These are phyloP conservation scores for Kuraishia hungarica DNA, from an alignment of 805 yeast species.

Conservation along the genomic window DNA sequence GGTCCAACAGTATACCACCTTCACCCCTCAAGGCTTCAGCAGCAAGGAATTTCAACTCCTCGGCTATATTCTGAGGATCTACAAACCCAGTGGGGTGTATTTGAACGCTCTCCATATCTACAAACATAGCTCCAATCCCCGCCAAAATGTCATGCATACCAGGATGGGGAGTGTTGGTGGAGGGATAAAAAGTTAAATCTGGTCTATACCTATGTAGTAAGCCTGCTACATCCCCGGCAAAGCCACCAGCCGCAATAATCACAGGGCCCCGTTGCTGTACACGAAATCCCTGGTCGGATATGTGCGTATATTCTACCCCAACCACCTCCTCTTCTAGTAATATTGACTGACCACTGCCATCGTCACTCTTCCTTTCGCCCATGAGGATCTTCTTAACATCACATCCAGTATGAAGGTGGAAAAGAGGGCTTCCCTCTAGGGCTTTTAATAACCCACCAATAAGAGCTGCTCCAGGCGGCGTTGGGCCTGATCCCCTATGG, in stretches of 20 bases:
- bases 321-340: slow-evolving; percentile 7
- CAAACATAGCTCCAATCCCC: slow-evolving; percentile 40
- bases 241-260: slow-evolving; percentile 57
- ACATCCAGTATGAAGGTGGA: slow-evolving; percentile 29
- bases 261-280: slow-evolving; percentile 39
- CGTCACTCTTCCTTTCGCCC: slow-evolving; percentile 4
- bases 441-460: slow-evolving; percentile 43
- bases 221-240: slow-evolving; percentile 50
- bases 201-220: slow-evolving; percentile 49
- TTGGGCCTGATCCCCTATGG: slow-evolving; percentile 64
- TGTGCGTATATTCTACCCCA: slow-evolving; percentile 24
- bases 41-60: slow-evolving; percentile 38
- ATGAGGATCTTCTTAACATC: slow-evolving; percentile 32
- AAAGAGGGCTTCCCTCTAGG: slow-evolving; percentile 35
- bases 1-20: slow-evolving; percentile 50
- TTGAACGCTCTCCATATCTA: slow-evolving; percentile 59
- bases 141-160: slow-evolving; percentile 54
- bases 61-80: background rate
- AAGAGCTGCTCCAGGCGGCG: slow-evolving; percentile 61
- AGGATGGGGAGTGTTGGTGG: slow-evolving; percentile 53
- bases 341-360: background rate
- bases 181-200: slow-evolving; percentile 50
- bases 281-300: slow-evolving; percentile 11
- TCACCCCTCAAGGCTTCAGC: slow-evolving; percentile 24
- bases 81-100: slow-evolving; percentile 54